These are phyloP conservation scores for Fusarium annulatum DNA, from an alignment of 2,329 filamentous ascomycete species.

Conservation along the genomic window DNA sequence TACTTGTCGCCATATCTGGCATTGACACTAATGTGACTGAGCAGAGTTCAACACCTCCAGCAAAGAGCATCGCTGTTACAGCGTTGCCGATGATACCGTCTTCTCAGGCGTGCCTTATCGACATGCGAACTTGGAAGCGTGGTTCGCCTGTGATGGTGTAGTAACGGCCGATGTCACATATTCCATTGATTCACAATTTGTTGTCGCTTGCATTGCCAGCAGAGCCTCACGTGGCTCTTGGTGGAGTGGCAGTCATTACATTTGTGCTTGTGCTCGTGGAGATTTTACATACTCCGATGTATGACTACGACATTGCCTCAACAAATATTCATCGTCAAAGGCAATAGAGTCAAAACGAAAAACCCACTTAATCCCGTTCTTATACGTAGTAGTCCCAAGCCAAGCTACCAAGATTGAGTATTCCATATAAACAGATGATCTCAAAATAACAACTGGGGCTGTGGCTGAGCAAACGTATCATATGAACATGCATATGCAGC, in stretches of 20 bases:
- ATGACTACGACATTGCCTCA: not conserved
- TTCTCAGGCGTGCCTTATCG: not conserved
- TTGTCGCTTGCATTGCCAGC: not conserved
- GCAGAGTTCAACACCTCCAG: not conserved
- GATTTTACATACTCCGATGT: conserved; percentile 4
- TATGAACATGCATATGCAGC: not conserved
- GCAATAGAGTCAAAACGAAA: not conserved
- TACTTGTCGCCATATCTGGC: too few relatives aligned
- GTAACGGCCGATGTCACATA: not conserved
- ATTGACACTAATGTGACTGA: not conserved
- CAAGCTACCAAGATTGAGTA: not conserved
- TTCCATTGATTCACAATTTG: not conserved
- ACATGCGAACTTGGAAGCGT: not conserved
- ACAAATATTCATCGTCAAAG: not conserved
- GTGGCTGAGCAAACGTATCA: conserved; percentile 36
- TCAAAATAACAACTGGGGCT: conserved; percentile 40
- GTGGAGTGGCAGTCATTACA: not conserved
- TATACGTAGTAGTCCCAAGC: not conserved
- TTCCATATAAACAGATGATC: conserved; percentile 2
- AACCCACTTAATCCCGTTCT: not conserved
- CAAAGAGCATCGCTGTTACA: not conserved
- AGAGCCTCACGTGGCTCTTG: not conserved
- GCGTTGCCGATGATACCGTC: not conserved
- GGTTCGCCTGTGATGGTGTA: not conserved
- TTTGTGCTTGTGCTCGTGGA: conserved; percentile 6